These are phyloP conservation scores for Vitellaria paradoxa DNA, from an alignment of 179 eudicot species.

Conservation along the genomic window DNA sequence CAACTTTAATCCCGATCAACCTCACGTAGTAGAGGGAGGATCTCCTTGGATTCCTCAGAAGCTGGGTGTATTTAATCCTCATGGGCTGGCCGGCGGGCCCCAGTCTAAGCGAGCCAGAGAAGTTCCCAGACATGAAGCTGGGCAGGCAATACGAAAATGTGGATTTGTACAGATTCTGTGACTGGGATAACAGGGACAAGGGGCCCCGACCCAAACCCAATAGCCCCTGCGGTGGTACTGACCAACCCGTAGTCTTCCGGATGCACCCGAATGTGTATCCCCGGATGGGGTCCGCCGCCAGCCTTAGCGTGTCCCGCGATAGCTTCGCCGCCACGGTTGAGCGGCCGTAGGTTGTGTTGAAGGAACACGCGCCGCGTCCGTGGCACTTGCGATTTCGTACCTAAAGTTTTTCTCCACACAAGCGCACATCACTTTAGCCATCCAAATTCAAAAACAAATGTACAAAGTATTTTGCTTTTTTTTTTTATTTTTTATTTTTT, in stretches of 20 bases:
- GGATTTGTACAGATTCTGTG: constrained; percentile 57
- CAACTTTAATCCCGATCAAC: constrained; percentile 59
- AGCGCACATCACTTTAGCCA: background rate
- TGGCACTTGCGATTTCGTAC: constrained; percentile 34
- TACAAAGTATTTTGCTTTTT: too few species aligned
- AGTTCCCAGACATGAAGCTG: constrained; percentile 57
- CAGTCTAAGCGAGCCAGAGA: constrained; percentile 57
- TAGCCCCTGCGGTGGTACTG: constrained; percentile 72
- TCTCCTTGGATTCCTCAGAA: constrained; percentile 68
- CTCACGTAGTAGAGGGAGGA: constrained; percentile 76
- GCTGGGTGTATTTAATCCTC: constrained; percentile 51
- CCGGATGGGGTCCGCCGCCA: constrained; percentile 60
- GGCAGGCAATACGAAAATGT: constrained; percentile 90
- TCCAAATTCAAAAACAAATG: too few species aligned
- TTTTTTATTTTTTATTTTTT: too few species aligned
- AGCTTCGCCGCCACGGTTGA: constrained; percentile 49
- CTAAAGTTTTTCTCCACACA: constrained; percentile 13
- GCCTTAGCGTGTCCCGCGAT: constrained; percentile 59
- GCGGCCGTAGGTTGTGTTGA: constrained; percentile 43
- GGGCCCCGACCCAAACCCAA: constrained; percentile 88
- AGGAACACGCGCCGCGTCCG: constrained; percentile 26
- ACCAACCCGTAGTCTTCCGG: constrained; percentile 49
- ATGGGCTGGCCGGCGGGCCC: constrained; percentile 67
- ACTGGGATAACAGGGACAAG: constrained; percentile 60
- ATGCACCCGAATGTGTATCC: constrained; percentile 73